phyloP scores from a whole-genome alignment of 2,329 filamentous ascomycete genomes.

The Aspergillus viridinutans region DNA sequence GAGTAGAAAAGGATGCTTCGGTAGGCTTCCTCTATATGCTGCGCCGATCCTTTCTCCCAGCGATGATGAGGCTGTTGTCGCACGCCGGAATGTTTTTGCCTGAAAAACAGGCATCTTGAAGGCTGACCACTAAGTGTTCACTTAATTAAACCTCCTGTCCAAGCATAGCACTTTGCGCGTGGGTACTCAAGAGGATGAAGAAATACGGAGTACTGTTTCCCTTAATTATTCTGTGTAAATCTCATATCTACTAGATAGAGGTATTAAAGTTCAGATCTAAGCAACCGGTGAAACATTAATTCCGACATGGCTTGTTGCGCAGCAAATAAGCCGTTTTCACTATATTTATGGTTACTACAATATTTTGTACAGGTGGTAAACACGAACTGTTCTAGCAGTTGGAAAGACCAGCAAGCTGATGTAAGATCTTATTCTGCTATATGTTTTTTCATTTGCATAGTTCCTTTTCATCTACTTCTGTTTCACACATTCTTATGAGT shows the following conservation, averaged over 20 bases:
- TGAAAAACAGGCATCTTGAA: slow-evolving; percentile 59
- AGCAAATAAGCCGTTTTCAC: not conserved
- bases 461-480: not conserved
- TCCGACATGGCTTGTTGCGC: slow-evolving; percentile 10
- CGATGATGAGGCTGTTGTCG: slow-evolving; percentile 45
- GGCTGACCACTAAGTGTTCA: not conserved
- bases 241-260: not conserved
- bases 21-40: slow-evolving; percentile 70
- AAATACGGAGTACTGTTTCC: not conserved
- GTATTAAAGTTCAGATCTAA: not conserved
- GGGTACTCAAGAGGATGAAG: not conserved
- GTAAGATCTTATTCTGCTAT: not conserved
- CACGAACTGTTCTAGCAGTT: not conserved
- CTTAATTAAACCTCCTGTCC: not conserved
- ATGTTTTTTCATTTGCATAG: too few species aligned
- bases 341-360: not conserved
- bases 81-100: slow-evolving; percentile 65
- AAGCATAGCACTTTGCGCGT: not conserved
- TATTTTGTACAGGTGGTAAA: not conserved
- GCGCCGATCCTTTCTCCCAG: slow-evolving; percentile 67
- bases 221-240: not conserved
- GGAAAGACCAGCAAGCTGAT: not conserved
- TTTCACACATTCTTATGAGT: not conserved
- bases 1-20: slow-evolving; percentile 78
- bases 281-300: slow-evolving; percentile 13